Evolutionary conservation across 208 protist species (phyloP), one percentile per base, ranked within the genome.

Genomic region (Leishmania guyanensis): DNA sequence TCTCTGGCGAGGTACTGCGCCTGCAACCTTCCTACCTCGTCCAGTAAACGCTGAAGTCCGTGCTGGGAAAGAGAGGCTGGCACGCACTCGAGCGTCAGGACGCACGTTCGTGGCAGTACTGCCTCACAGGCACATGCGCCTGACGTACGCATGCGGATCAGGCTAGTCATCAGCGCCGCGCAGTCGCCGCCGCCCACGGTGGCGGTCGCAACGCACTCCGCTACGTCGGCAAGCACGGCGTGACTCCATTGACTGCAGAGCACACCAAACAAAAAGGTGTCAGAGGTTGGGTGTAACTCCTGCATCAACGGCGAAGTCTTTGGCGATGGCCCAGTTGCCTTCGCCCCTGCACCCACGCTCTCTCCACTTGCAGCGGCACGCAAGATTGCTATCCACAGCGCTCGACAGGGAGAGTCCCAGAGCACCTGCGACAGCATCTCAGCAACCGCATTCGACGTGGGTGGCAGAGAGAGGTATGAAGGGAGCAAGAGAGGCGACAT

Each of bases 331-430:
- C 46, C 26, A 14, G 68, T 9, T 36, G 68, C 9, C 10, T 20
- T 62, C 12, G 9, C 33, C 43, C 33, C 71, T 16, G 0, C 46
- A 2, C 12, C 29, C 50, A 43, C 29, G 20, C 29, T 56, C 26
- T 81, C 76, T 33, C 39, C 71, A 9, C n/a, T 66, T 20, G 69
- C 73, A 16, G 76, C 82, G 10, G 82, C 82, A n/a, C 75, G 82
- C 77, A 85, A 58, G 0, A 79, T 65, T 17, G 82, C 51, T 16
- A 85, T 22, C 70, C 82, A 81, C 71, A 85, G 51, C 39, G 51
- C 64, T 2, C 6, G 22, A n/a, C 1, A 51, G 29, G 16, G 70
- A 54, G 14, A 79, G 6, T 39, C 46, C 54, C 48, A 75, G 20
- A 36, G 68, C 51, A 39, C 69, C 53, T 54, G 39, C 10, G 17